These are phyloP conservation scores for Pythium rishiriense DNA, from an alignment of 352 stramenopile species.

Conservation along the genomic window DNA sequence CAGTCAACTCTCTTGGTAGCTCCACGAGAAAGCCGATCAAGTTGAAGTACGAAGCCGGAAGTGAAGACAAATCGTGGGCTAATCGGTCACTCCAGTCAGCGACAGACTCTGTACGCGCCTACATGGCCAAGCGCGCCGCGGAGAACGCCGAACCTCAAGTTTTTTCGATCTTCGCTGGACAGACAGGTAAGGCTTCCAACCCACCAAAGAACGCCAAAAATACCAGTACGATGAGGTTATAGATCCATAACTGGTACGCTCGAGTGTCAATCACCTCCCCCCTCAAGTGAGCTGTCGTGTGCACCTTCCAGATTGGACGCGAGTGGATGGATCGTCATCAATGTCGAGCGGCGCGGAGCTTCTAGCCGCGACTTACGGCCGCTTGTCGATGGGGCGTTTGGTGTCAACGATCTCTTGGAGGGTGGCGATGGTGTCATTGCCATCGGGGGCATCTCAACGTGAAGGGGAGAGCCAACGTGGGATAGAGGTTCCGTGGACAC, in stretches of 20 bases:
- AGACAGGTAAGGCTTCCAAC: background rate
- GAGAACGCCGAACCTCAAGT: slow-evolving; percentile 1
- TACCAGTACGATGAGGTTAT: slow-evolving; percentile 14
- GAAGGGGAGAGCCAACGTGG: background rate
- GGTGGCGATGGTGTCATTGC: background rate
- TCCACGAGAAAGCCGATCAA: slow-evolving; percentile 25
- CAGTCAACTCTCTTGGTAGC: background rate
- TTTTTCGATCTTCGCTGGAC: slow-evolving; percentile 28
- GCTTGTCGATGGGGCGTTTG: background rate
- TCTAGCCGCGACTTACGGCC: slow-evolving; percentile 10
- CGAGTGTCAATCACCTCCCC: background rate
- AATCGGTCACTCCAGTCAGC: slow-evolving; percentile 22
- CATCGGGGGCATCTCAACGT: background rate
- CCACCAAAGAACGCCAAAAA: slow-evolving; percentile 18
- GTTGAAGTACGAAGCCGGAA: slow-evolving; percentile 44
- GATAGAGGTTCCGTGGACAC: slow-evolving; percentile 14
- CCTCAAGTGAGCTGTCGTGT: background rate
- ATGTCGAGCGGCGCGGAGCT: slow-evolving; percentile 14
- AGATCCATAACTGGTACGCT: background rate
- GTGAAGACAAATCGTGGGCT: slow-evolving; percentile 6
- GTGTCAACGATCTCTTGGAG: slow-evolving; percentile 11
- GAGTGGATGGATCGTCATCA: slow-evolving; percentile 5
- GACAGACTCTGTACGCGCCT: slow-evolving; percentile 35
- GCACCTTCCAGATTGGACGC: background rate
- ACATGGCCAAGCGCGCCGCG: slow-evolving; percentile 28